A percentile compares a stretch with the other conserved stretches of the same genome.
Conservation (phyloP, 306 rosid genomes). For the Adenanthera pavonina region DNA sequence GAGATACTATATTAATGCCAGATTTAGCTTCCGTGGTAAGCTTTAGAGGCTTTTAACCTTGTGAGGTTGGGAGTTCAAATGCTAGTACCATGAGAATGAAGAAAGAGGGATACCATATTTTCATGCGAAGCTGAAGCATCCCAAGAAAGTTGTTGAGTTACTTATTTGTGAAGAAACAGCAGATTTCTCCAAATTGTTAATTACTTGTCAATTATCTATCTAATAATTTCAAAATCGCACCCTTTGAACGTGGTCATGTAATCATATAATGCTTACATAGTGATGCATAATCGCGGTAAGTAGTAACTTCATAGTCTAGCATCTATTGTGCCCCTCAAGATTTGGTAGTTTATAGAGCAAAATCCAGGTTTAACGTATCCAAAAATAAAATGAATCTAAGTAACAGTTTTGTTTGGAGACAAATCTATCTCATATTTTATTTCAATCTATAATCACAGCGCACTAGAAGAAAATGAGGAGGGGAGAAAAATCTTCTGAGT, state of each 20-base stretch:
- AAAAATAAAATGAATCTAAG: neutral
- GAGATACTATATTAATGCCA: too few relatives aligned
- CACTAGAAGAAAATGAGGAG: neutral
- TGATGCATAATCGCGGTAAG: neutral
- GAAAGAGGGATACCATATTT: neutral
- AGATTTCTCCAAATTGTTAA: neutral
- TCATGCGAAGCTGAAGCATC: neutral
- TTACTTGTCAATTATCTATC: too few relatives aligned
- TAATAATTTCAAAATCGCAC: neutral
- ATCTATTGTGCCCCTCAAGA: neutral
- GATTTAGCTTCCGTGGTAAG: too few relatives aligned
- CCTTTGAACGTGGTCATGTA: neutral
- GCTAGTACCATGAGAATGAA: neutral
- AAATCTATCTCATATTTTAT: neutral
- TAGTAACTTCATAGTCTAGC: neutral
- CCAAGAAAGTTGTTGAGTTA: neutral
- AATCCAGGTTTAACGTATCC: neutral
- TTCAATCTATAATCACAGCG: neutral
- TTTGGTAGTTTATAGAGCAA: neutral
- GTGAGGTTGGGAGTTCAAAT: too few relatives aligned
- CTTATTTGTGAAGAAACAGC: neutral
- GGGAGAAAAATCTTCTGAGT: neutral
- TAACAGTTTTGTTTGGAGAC: neutral
- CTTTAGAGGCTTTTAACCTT: too few relatives aligned
- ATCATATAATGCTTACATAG: neutral